Evolutionary conservation across 2,329 filamentous ascomycete genomes (phyloP).

Genomic region (Metarhizium anisopliae): DNA sequence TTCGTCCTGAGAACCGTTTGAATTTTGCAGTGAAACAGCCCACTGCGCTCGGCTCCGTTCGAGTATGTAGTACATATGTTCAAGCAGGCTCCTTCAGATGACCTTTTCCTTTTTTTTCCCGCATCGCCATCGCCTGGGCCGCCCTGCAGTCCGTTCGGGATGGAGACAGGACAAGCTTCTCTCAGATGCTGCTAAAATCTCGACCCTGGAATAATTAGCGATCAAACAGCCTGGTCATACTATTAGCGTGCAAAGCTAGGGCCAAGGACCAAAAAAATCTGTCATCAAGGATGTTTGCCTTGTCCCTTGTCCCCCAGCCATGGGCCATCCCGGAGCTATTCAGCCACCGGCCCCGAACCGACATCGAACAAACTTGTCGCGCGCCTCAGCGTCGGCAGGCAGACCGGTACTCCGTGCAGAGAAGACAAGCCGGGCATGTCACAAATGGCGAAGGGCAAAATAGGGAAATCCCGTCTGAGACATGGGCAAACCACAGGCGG

Average conservation of each 20-base stretch:
- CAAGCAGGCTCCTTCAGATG: not conserved
- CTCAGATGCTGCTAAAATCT: not conserved
- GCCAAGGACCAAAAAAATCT: not conserved
- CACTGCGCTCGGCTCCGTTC: not conserved
- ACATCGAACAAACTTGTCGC: not conserved
- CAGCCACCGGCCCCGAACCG: conserved; percentile 1
- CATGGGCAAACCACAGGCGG: too few species aligned
- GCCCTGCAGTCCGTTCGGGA: not conserved
- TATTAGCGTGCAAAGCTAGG: not conserved
- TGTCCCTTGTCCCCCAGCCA: not conserved
- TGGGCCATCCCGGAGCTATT: not conserved
- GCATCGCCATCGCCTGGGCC: not conserved
- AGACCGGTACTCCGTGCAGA: too few species aligned
- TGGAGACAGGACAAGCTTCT: not conserved
- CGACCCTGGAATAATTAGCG: not conserved
- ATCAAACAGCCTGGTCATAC: too few species aligned
- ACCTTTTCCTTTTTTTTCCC: not conserved
- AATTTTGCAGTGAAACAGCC: not conserved
- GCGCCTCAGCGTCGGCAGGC: too few species aligned
- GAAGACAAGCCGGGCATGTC: too few species aligned
- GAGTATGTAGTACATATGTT: not conserved
- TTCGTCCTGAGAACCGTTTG: not conserved
- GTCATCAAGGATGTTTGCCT: not conserved
- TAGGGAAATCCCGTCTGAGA: too few species aligned
- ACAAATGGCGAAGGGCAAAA: too few species aligned